phyloP scores from a whole-genome alignment of 202 grass and related monocot species.

The Schoenoplectus tabernaemontani region DNA sequence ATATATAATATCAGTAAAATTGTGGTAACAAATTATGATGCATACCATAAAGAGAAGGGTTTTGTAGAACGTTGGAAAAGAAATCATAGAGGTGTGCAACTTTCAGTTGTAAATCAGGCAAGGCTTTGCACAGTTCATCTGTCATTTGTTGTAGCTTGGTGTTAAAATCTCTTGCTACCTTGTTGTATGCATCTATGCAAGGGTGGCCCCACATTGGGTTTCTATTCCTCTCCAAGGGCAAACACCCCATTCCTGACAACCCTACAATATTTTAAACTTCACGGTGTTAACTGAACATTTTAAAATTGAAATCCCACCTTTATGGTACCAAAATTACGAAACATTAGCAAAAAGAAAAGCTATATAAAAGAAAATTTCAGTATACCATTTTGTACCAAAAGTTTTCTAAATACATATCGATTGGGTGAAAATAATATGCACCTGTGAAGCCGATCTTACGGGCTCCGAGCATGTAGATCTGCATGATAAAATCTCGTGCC shows the following conservation, averaged over 20 bases:
- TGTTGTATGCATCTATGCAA: slow-evolving; percentile 45
- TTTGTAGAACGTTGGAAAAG: slow-evolving; percentile 17
- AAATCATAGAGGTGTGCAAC: slow-evolving; percentile 41
- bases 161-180: slow-evolving; percentile 39
- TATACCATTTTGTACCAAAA: too few relatives aligned
- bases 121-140: slow-evolving; percentile 6
- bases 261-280: slow-evolving; percentile 7
- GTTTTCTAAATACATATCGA: background rate
- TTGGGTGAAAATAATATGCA: background rate
- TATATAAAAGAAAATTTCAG: too few relatives aligned
- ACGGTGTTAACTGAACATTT: background rate
- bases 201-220: background rate
- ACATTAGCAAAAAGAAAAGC: background rate
- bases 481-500: slow-evolving; percentile 29
- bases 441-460: slow-evolving; percentile 53
- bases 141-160: slow-evolving; percentile 28
- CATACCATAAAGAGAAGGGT: slow-evolving; percentile 34
- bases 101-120: slow-evolving; percentile 35
- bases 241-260: slow-evolving; percentile 40
- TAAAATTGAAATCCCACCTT: background rate
- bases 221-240: slow-evolving; percentile 34
- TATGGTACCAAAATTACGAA: background rate
- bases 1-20: background rate
- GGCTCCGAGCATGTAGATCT: slow-evolving; percentile 46
- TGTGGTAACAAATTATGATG: background rate